Evolutionary conservation across 2,329 filamentous ascomycete genomes (phyloP).

Genomic region (Aspergillus sp.): DNA sequence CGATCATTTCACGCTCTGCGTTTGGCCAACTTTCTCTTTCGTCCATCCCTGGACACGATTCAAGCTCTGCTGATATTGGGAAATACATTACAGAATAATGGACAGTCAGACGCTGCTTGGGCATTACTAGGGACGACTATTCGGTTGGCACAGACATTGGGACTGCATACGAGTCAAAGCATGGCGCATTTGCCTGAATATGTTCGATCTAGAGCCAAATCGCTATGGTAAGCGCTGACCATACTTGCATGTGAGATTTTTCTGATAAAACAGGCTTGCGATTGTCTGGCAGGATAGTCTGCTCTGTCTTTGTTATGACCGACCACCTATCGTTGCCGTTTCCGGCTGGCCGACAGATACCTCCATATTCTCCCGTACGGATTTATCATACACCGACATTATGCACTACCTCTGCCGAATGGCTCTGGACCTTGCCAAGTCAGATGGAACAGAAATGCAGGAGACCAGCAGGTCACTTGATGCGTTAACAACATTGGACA

Average conservation of each 20-base stretch:
- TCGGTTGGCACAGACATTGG: conserved; percentile 27
- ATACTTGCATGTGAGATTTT: neutral
- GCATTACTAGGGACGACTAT: conserved; percentile 25
- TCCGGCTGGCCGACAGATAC: conserved; percentile 16
- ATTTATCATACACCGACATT: conserved; percentile 20
- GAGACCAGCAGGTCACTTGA: conserved; percentile 16
- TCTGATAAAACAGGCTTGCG: conserved; percentile 16
- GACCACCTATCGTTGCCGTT: conserved; percentile 23
- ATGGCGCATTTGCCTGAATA: conserved; percentile 17
- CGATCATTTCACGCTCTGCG: conserved; percentile 45
- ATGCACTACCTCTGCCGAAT: conserved; percentile 24
- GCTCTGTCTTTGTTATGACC: conserved; percentile 28
- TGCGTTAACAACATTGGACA: conserved; percentile 38
- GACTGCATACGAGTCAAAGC: conserved; percentile 33
- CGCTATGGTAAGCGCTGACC: conserved; percentile 15
- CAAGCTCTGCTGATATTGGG: conserved; percentile 51
- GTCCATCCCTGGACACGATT: conserved; percentile 49
- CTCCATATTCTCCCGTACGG: conserved; percentile 5
- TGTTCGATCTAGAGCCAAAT: conserved; percentile 15
- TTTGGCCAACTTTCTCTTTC: conserved; percentile 52
- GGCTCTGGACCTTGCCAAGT: conserved; percentile 34
- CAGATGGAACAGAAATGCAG: conserved; percentile 28
- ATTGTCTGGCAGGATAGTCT: conserved; percentile 32
- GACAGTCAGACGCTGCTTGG: conserved; percentile 28
- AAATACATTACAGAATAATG: conserved; percentile 37